A percentile compares a stretch with the other conserved stretches of the same genome.
Conservation (phyloP, 2,329 filamentous ascomycete species). For the Colletotrichum cereale region DNA sequence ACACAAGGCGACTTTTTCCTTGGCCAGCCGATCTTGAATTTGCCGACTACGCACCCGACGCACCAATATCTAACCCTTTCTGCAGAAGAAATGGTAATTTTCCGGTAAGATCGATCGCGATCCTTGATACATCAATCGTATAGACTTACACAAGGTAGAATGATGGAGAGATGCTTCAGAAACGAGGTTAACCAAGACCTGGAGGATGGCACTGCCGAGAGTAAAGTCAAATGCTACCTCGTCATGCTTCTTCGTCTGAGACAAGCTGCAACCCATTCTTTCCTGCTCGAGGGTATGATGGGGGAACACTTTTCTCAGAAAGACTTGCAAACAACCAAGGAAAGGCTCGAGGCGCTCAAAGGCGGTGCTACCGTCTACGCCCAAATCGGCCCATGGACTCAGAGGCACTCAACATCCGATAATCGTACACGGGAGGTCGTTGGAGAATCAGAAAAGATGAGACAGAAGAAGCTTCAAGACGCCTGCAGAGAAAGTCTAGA, state of each 20-base stretch:
- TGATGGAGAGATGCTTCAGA: slow-evolving; percentile 22
- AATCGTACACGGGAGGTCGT: neutral
- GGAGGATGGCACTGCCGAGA: neutral
- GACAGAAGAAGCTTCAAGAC: neutral
- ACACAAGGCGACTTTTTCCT: slow-evolving; percentile 47
- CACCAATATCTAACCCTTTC: slow-evolving; percentile 46
- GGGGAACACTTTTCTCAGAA: neutral
- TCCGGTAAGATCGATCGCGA: slow-evolving; percentile 40
- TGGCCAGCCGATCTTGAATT: slow-evolving; percentile 43
- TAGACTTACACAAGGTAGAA: neutral
- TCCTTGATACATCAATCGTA: neutral
- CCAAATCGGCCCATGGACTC: slow-evolving; percentile 25
- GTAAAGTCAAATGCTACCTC: neutral
- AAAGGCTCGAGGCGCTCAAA: neutral
- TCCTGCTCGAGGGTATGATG: slow-evolving; percentile 45
- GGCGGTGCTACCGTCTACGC: neutral
- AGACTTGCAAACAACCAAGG: neutral
- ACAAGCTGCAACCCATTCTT: slow-evolving; percentile 46
- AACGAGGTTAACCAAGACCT: neutral
- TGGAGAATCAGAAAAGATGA: neutral
- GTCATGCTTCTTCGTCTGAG: slow-evolving; percentile 31
- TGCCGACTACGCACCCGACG: slow-evolving; percentile 40
- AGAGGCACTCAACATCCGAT: neutral
- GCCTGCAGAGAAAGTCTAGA: neutral
- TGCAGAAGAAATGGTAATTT: slow-evolving; percentile 44